Evolutionary conservation across 2,329 filamentous ascomycete species (phyloP).

Genomic region (Colletotrichum falcatum): DNA sequence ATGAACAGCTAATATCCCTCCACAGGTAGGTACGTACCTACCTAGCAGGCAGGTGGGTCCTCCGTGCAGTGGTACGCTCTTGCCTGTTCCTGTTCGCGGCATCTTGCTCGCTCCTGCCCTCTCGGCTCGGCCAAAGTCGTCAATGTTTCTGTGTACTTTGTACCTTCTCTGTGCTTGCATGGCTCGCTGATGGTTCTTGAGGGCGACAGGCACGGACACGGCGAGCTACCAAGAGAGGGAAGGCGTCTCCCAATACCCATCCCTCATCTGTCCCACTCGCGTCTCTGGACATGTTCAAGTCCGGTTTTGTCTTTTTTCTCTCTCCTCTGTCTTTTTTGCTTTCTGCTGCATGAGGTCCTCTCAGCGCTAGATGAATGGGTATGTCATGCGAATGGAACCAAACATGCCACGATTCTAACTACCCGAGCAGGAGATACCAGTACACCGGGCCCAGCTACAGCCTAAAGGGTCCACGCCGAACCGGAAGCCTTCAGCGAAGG

Average conservation of each 20-base stretch:
- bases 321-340: not conserved
- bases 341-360: not conserved
- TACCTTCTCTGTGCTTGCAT: not conserved
- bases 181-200: not conserved
- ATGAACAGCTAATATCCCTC: not conserved
- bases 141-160: not conserved
- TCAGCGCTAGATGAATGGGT: no score
- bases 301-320: slow-evolving; percentile 22
- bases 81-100: not conserved
- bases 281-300: slow-evolving; percentile 15
- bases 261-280: not conserved
- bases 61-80: no score
- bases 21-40: no score
- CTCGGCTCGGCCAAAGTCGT: not conserved
- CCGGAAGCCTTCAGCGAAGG: not conserved
- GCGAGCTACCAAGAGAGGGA: not conserved
- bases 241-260: not conserved
- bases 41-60: slow-evolving; percentile 7
- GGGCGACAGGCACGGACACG: not conserved
- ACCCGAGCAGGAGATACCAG: not conserved
- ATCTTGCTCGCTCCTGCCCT: not conserved
- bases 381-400: no score
- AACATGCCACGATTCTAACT: not conserved
- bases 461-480: not conserved
- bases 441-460: not conserved